A percentile compares a stretch with the other conserved stretches of the same genome.
Evolutionary conservation across 345 rosid genomes (phyloP).

Genomic region (Trapa bicornis): DNA sequence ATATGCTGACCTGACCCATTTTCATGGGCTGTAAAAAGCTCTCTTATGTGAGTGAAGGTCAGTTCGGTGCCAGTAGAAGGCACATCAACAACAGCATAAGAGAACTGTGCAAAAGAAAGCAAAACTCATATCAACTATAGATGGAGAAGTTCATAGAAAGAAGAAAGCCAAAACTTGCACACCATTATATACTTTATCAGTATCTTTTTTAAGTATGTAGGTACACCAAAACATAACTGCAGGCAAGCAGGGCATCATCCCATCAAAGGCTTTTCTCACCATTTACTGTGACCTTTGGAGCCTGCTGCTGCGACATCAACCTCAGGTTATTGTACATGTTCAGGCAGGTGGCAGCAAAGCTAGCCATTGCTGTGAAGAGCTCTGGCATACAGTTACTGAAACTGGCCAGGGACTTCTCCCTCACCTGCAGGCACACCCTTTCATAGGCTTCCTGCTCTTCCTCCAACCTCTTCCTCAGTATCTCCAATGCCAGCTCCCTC

Average conservation of each 20-base stretch:
- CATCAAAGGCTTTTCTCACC: background rate
- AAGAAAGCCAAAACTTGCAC: no score
- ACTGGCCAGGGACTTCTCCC: constrained; percentile 66
- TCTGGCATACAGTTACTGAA: constrained; percentile 62
- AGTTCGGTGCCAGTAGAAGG: no score
- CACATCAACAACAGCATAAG: no score
- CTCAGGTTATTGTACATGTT: constrained; percentile 29
- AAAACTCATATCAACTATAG: no score
- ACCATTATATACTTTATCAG: no score
- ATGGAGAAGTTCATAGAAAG: no score
- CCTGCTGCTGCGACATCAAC: background rate
- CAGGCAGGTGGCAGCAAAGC: constrained; percentile 38
- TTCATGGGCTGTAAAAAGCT: no score
- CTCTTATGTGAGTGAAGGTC: no score
- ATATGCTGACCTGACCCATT: no score
- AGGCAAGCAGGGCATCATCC: background rate
- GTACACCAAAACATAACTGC: no score
- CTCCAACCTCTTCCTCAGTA: constrained; percentile 34
- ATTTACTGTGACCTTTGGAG: background rate
- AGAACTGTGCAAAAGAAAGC: no score
- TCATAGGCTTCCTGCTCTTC: constrained; percentile 59
- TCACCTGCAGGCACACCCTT: constrained; percentile 50
- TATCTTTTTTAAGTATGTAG: no score
- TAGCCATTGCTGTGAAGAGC: constrained; percentile 47
- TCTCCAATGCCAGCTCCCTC: constrained; percentile 35